Conservation (phyloP, 2,329 filamentous ascomycete genomes). For the Gaeumannomyces sp. region DNA sequence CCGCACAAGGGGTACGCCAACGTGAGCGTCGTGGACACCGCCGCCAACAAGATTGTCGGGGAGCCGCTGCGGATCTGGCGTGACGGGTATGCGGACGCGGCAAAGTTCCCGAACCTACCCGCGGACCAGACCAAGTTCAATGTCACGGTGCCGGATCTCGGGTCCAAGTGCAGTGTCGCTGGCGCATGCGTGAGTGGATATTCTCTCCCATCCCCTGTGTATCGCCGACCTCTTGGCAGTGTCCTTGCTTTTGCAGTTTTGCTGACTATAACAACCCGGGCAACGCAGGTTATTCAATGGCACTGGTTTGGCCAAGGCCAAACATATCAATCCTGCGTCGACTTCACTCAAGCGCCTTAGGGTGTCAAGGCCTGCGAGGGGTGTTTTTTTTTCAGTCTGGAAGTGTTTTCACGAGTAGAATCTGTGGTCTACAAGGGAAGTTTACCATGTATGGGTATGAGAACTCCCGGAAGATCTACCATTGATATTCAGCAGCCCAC, state of each 20-base stretch:
- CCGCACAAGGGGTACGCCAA: constrained; percentile 42
- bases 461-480: no score
- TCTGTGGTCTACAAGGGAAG: no score
- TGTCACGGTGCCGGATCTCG: constrained; percentile 24
- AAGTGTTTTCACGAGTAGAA: no score
- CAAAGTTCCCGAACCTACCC: constrained; percentile 18
- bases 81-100: constrained; percentile 22
- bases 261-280: constrained; percentile 9
- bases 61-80: constrained; percentile 27
- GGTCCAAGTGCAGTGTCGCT: constrained; percentile 19
- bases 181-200: constrained; percentile 23
- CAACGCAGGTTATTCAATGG: constrained; percentile 50
- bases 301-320: constrained; percentile 54
- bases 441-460: no score
- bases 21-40: constrained; percentile 41
- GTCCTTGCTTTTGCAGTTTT: not conserved
- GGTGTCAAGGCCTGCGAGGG: not conserved
- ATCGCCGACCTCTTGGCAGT: not conserved
- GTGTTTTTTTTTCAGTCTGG: no score
- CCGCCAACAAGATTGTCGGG: constrained; percentile 41
- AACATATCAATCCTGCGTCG: constrained; percentile 58
- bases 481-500: no score
- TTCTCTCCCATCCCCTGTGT: not conserved
- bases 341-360: constrained; percentile 33
- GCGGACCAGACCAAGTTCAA: constrained; percentile 25